Evolutionary conservation across 805 yeast genomes (phyloP), one percentile per base, ranked within the genome.

Genomic region (Hermanozyma aechmeae): DNA sequence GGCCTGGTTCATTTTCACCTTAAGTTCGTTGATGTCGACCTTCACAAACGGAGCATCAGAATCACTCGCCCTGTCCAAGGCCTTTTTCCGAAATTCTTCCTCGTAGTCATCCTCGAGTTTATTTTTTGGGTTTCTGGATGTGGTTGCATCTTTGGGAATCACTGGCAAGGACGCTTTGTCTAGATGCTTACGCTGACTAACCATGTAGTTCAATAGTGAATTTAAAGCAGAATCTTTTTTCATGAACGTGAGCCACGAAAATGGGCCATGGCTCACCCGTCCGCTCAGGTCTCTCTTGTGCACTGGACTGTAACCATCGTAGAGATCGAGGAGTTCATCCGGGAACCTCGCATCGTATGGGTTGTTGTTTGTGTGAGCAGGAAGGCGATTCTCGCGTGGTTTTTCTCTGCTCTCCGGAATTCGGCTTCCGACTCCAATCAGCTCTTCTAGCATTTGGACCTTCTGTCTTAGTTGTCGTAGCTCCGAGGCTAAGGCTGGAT

Each of bases 201-300:
- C 29, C n/a, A 37, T 22, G 19, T 24, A 35, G 5, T 23, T 29
- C 40, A 40, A 37, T 6, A 42, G 15, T 2, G 22, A 16, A 6
- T 13, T 18, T 23, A 48, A 28, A 1, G 39, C 50, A 3, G 51
- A 54, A 47, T 75, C 81, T 37, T 61, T 70, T 31, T 61, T 58
- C 30, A 73, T 47, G 15, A 68, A 32, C 0, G 78, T 49, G 4
- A 65, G 38, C 65, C 74, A 66, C 1, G 76, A 48, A 20, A 71
- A 56, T 0, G 79, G 73, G 1, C 79, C 80, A 46, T 61, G 65
- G 39, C 64, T 62, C 34, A 59, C 57, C 18, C 65, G 48, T 24
- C 71, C 48, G 10, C 43, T 30, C 3, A 62, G 51, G 27, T 56
- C 61, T 16, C 56, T 56, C 12, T 58, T 35, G 29, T 61, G 48